phyloP scores from a whole-genome alignment of 371 early-diverging fungal genomes.

The Rozella allomycis region DNA sequence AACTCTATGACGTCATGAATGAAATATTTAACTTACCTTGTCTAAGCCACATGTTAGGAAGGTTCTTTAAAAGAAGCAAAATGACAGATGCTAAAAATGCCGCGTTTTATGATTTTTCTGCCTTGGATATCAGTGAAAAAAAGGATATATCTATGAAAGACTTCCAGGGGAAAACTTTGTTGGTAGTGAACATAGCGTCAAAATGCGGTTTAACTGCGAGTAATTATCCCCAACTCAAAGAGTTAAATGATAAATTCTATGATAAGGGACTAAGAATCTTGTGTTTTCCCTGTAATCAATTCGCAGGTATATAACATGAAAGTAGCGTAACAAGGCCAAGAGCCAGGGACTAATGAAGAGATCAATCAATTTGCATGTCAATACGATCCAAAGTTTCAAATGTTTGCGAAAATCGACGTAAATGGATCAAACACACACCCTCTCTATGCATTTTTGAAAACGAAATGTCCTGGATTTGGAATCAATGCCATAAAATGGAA shows the following conservation, averaged over 20 bases:
- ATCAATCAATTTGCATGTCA: slow-evolving; percentile 2
- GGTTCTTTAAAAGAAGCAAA: too few species aligned
- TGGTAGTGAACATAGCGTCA: slow-evolving; percentile 85
- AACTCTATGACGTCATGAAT: too few species aligned
- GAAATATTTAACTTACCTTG: too few species aligned
- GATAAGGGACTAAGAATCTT: slow-evolving; percentile 39
- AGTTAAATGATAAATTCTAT: slow-evolving; percentile 52
- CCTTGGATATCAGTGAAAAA: slow-evolving; percentile 24
- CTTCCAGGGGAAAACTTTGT: slow-evolving; percentile 46
- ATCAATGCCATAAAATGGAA: slow-evolving; percentile 17
- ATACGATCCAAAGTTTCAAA: slow-evolving; percentile 3
- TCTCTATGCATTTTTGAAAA: slow-evolving; percentile 6
- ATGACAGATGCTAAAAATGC: too few species aligned
- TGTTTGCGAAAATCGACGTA: slow-evolving; percentile 12
- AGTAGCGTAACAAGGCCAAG: too few species aligned
- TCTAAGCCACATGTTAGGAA: too few species aligned
- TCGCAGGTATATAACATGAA: too few species aligned
- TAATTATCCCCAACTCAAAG: slow-evolving; percentile 60
- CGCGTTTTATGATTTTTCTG: slow-evolving; percentile 27
- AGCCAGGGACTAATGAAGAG: slow-evolving; percentile 31
- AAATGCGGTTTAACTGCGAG: slow-evolving; percentile 71
- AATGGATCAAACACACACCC: slow-evolving; percentile 13
- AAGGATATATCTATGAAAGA: slow-evolving; percentile 22
- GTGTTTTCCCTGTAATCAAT: slow-evolving; percentile 75
- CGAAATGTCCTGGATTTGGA: slow-evolving; percentile 3